phyloP scores from a whole-genome alignment of 495 filamentous ascomycete species.

The Penicillium cataractarum region DNA sequence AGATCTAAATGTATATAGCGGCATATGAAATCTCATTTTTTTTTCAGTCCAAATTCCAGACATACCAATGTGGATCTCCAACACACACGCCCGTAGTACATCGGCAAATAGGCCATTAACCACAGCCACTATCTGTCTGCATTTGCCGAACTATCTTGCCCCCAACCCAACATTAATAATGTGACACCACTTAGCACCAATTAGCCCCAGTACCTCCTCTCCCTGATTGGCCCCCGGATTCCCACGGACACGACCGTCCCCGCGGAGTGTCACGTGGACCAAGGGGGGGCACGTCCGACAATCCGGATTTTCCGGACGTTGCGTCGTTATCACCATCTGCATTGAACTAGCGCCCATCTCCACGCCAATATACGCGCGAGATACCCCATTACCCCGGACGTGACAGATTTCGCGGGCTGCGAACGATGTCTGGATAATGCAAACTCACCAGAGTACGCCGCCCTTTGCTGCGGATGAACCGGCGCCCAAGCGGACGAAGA shows the following conservation, averaged over 20 bases:
- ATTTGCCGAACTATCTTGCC: neutral
- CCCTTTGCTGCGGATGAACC: slow-evolving; percentile 24
- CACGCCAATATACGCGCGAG: neutral
- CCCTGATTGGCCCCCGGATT: slow-evolving; percentile 3
- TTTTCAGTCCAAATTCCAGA: neutral
- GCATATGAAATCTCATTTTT: neutral
- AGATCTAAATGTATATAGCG: slow-evolving; percentile 4
- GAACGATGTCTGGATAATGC: slow-evolving; percentile 27
- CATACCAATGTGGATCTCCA: neutral
- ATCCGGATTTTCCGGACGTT: slow-evolving; percentile 22
- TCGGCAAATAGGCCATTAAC: neutral
- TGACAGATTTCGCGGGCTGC: neutral
- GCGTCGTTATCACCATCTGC: slow-evolving; percentile 19
- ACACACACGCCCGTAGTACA: neutral
- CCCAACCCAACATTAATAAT: neutral
- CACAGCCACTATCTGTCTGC: neutral
- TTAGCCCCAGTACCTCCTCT: neutral
- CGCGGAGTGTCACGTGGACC: slow-evolving; percentile 18
- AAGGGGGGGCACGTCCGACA: slow-evolving; percentile 4
- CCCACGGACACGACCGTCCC: neutral
- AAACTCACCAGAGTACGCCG: slow-evolving; percentile 12
- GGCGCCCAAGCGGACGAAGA: slow-evolving; percentile 36
- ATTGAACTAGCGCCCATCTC: slow-evolving; percentile 13
- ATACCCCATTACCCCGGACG: slow-evolving; percentile 12
- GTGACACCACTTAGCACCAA: neutral